Base-by-base conservation (phyloP, 2,329 filamentous ascomycete genomes). In the Meredithiella fracta region DNA sequence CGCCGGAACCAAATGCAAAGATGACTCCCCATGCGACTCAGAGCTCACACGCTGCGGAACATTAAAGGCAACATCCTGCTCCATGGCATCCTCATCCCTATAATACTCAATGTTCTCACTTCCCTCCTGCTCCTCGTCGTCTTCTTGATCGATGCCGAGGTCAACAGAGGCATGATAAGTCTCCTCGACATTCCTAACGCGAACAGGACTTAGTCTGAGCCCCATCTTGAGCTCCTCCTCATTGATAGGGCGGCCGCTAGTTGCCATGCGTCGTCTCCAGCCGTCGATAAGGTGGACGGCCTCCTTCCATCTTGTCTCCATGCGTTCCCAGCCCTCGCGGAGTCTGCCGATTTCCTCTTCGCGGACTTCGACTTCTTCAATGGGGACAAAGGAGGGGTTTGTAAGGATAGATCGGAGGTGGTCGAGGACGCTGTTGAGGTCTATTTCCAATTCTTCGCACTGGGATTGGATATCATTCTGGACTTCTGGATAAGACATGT, bases 311-410 rank as follows among this genome's bases (percentile, higher is more conserved):
- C 89, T 79, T 22, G 73, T 77, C 67, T 97, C 90, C 86, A 97
- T 95, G 68, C 85, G 89, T 66, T 94, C 86, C 84, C 91, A 94
- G 15, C 90, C 88, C 56, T 85, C 79, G 55, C 87, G 81, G 51
- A 98, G 73, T 53, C 86, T 79, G 54, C 78, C 76, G 61, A 98
- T 97, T 66, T 96, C 90, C 59, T 94, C 85, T 61, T 98, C 91
- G 55, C 91, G 81, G n/a, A 89, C 71, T 64, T 94, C 83, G 1
- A 98, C 88, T 67, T 97, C 92, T 63, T 97, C 92, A 22, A 97
- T 80, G 0, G 91, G 86, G 14, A 96, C 92, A 66, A 97, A 98
- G 1, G 90, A 94, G 1, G 92, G 92, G 64, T 97, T 97, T 7
- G 89, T 96, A 47, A 98, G 74, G 38, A 98, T 79, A 1, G 78